Evolutionary conservation across 2,329 filamentous ascomycete species (phyloP).

Genomic region (Penicillium sp.): DNA sequence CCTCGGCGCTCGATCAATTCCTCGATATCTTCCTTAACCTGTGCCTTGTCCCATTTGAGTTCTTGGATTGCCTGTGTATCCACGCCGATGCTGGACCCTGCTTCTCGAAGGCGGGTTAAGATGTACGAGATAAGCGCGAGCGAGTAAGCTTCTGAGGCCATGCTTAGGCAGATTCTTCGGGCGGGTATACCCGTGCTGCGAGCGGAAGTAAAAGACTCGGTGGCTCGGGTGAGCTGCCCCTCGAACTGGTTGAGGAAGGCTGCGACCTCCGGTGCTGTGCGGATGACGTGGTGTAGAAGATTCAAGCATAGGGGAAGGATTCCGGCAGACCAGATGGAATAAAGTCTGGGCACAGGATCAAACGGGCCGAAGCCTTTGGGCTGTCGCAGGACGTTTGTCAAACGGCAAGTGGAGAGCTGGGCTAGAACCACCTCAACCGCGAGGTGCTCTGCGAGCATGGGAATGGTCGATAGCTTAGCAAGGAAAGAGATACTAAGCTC

Average conservation of each 20-base stretch:
- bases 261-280: conserved; percentile 80
- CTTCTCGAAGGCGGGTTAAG: conserved; percentile 66
- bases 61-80: conserved; percentile 68
- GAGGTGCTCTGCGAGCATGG: conserved; percentile 82
- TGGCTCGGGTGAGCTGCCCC: conserved; percentile 73
- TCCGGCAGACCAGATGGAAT: conserved; percentile 87
- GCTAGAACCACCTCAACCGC: conserved; percentile 84
- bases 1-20: conserved; percentile 75
- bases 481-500: conserved; percentile 90
- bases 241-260: conserved; percentile 91
- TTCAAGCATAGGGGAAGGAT: conserved; percentile 89
- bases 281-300: conserved; percentile 78
- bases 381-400: conserved; percentile 76
- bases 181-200: conserved; percentile 53
- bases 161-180: conserved; percentile 71
- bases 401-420: conserved; percentile 76
- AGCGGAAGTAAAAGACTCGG: conserved; percentile 68
- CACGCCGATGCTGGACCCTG: conserved; percentile 66
- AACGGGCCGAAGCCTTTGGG: conserved; percentile 76
- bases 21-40: conserved; percentile 80
- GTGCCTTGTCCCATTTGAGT: conserved; percentile 74
- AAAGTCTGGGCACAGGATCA: conserved; percentile 75
- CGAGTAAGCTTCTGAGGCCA: conserved; percentile 78
- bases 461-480: conserved; percentile 82
- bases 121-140: conserved; percentile 77